Evolutionary conservation across 2,329 filamentous ascomycete species (phyloP).

Genomic region (Beauveria sp.): DNA sequence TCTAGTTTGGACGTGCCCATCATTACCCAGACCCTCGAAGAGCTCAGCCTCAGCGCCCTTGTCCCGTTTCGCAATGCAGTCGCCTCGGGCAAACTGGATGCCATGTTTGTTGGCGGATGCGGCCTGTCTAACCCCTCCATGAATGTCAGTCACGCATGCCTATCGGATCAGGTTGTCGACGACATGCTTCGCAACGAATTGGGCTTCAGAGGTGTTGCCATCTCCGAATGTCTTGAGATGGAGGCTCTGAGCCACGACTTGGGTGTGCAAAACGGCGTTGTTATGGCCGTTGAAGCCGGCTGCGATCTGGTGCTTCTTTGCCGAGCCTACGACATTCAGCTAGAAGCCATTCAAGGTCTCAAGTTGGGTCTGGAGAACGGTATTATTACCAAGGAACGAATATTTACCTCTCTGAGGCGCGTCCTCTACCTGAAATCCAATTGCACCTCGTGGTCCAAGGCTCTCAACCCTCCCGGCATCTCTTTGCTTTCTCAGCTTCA

Average conservation of each 20-base stretch:
- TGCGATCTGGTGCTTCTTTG: constrained; percentile 89
- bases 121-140: constrained; percentile 86
- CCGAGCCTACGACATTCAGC: constrained; percentile 77
- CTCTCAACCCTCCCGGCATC: constrained; percentile 78
- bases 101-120: constrained; percentile 93
- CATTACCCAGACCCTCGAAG: constrained; percentile 89
- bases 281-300: constrained; percentile 95
- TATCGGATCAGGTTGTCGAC: constrained; percentile 89
- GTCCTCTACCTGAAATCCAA: constrained; percentile 74
- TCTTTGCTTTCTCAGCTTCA: constrained; percentile 72
- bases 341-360: constrained; percentile 84
- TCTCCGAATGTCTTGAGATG: constrained; percentile 96
- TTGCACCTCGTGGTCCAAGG: constrained; percentile 86
- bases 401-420: constrained; percentile 71
- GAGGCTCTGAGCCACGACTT: constrained; percentile 92
- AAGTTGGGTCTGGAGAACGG: constrained; percentile 86
- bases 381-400: constrained; percentile 73
- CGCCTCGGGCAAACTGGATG: constrained; percentile 69
- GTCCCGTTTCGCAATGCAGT: constrained; percentile 91
- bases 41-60: constrained; percentile 82
- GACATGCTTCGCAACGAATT: constrained; percentile 82
- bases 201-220: constrained; percentile 83
- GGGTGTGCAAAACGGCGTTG: constrained; percentile 90
- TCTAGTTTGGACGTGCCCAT: constrained; percentile 89
- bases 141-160: constrained; percentile 90